Conservation (phyloP, 495 filamentous ascomycete species). For the Massariosphaeria phaeospora region DNA sequence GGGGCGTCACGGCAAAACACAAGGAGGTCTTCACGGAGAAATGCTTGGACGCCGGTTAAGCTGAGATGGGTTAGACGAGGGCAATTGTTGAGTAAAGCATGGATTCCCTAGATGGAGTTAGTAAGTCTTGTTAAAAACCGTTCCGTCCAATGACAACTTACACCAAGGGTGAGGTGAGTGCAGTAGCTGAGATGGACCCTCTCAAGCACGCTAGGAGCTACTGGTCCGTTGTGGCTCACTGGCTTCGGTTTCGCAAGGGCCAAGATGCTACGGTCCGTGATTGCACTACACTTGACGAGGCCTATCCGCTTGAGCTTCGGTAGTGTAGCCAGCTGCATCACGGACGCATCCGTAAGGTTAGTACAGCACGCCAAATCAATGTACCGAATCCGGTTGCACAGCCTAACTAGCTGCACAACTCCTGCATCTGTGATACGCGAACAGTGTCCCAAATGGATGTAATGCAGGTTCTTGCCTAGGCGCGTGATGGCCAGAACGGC, state of each 20-base stretch:
- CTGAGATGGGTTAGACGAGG: conserved; percentile 90
- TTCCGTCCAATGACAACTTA: conserved; percentile 44
- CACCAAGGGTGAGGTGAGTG: conserved; percentile 68
- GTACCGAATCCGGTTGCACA: conserved; percentile 91
- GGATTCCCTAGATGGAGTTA: conserved; percentile 66
- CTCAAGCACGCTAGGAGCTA: conserved; percentile 64
- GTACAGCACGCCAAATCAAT: conserved; percentile 95
- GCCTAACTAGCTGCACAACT: conserved; percentile 73
- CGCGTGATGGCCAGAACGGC: conserved; percentile 80
- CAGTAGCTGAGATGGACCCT: conserved; percentile 97
- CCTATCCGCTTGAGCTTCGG: conserved; percentile 93
- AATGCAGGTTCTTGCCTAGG: conserved; percentile 93
- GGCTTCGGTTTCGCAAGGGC: conserved; percentile 64
- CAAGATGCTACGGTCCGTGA: conserved; percentile 83
- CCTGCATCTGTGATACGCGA: conserved; percentile 80
- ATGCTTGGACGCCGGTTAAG: conserved; percentile 88
- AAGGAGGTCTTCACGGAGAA: conserved; percentile 69
- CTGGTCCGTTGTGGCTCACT: conserved; percentile 44
- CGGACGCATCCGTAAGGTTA: conserved; percentile 80
- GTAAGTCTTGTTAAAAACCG: not conserved
- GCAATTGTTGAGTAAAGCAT: conserved; percentile 82
- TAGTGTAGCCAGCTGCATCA: conserved; percentile 76
- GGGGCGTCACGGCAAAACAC: conserved; percentile 83
- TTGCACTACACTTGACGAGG: conserved; percentile 84
- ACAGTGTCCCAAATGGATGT: conserved; percentile 93